These are phyloP conservation scores for Penicillium cosmopolitanum DNA, from an alignment of 495 filamentous ascomycete species.

Conservation along the genomic window DNA sequence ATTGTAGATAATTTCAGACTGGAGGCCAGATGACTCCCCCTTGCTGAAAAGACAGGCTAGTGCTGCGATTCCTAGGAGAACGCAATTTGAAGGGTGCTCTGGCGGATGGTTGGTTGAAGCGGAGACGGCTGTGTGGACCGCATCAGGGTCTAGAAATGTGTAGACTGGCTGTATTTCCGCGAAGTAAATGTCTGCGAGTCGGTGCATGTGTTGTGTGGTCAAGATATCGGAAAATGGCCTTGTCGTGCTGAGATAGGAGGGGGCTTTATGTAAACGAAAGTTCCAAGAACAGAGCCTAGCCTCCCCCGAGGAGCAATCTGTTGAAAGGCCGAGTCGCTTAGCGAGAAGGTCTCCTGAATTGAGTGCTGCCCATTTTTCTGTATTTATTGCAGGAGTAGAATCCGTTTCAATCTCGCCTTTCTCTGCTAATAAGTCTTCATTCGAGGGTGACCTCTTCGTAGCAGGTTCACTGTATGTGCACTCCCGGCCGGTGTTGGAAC, in stretches of 20 bases:
- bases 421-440: background rate
- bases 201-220: background rate
- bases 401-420: background rate
- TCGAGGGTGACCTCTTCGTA: background rate
- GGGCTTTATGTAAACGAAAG: background rate
- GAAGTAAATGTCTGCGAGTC: constrained; percentile 29
- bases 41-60: constrained; percentile 33
- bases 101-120: background rate
- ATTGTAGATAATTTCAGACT: constrained; percentile 21
- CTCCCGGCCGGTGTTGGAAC: constrained; percentile 20
- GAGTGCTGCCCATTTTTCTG: background rate
- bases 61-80: constrained; percentile 37
- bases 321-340: constrained; percentile 11
- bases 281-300: background rate
- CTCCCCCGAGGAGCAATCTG: background rate
- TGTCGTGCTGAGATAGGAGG: background rate
- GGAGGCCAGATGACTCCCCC: background rate
- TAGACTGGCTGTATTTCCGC: constrained; percentile 37
- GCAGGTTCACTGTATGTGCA: constrained; percentile 1
- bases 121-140: constrained; percentile 10
- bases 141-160: constrained; percentile 37
- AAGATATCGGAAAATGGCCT: background rate
- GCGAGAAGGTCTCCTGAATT: constrained; percentile 5
- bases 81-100: constrained; percentile 19
- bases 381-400: background rate